phyloP scores from a whole-genome alignment of 2,329 filamentous ascomycete species.

The Trichophyton simii region DNA sequence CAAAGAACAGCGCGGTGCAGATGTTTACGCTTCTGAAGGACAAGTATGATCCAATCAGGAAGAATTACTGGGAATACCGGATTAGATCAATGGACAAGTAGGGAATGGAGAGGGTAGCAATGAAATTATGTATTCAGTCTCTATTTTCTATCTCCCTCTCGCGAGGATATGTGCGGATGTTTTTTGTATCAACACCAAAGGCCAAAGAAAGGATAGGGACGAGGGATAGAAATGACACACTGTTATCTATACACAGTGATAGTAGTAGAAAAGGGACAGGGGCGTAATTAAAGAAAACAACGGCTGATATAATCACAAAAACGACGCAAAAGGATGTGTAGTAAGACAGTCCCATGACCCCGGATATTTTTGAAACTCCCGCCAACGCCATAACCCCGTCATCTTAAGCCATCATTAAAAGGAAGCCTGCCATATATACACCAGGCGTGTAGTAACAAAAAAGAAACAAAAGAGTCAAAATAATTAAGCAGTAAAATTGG shows the following conservation, averaged over 20 bases:
- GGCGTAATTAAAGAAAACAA: not conserved
- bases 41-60: conserved; percentile 82
- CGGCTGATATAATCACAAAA: not conserved
- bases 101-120: not conserved
- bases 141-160: not conserved
- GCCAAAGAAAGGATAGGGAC: not conserved
- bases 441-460: not conserved
- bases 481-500: not conserved
- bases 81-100: conserved; percentile 27
- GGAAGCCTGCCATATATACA: not conserved
- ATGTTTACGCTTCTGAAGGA: conserved; percentile 63
- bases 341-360: not conserved
- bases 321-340: not conserved
- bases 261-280: not conserved
- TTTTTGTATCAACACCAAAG: not conserved
- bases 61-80: conserved; percentile 83
- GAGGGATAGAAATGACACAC: not conserved
- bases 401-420: not conserved
- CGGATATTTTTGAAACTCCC: not conserved
- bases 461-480: too few species aligned
- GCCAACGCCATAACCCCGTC: not conserved
- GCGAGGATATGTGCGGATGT: not conserved
- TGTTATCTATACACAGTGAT: not conserved
- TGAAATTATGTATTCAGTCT: not conserved
- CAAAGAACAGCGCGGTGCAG: conserved; percentile 45